A percentile compares a stretch with the other conserved stretches of the same genome.
Conservation (phyloP, 176 grass and related monocot genomes). For the Thinopyrum elongatum region DNA sequence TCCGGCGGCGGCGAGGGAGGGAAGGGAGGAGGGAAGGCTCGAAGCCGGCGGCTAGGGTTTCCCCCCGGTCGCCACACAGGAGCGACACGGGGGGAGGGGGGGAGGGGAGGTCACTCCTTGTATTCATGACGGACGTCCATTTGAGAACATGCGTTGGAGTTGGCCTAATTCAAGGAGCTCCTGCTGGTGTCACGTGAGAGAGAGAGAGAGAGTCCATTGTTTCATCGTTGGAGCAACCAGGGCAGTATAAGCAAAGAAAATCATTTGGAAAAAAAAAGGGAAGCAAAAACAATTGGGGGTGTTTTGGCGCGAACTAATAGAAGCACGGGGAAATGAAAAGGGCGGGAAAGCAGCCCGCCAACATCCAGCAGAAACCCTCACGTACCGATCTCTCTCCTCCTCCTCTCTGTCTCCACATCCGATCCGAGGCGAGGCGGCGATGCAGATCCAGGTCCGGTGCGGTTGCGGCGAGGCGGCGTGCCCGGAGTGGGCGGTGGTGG, state of each 20-base stretch:
- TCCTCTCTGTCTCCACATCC: not conserved
- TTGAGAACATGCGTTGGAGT: too few relatives aligned
- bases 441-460: slow-evolving; percentile 80
- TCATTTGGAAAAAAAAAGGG: not conserved
- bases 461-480: slow-evolving; percentile 60
- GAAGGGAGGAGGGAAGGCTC: too few relatives aligned
- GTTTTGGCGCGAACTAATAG: not conserved
- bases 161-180: too few relatives aligned
- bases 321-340: not conserved
- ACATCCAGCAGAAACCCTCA: not conserved
- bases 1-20: too few relatives aligned
- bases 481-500: slow-evolving; percentile 82
- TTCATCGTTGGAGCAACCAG: too few relatives aligned
- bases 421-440: not conserved
- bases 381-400: not conserved
- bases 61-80: too few relatives aligned
- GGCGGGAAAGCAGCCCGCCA: slow-evolving; percentile 31
- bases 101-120: too few relatives aligned
- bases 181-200: too few relatives aligned
- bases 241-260: not conserved
- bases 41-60: too few relatives aligned
- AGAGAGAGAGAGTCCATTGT: too few relatives aligned
- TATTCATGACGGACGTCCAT: too few relatives aligned
- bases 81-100: too few relatives aligned
- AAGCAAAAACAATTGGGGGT: not conserved